A percentile compares a stretch with the other conserved stretches of the same genome.
phyloP scores from a whole-genome alignment of 495 filamentous ascomycete species.

The Podospora sp. region DNA sequence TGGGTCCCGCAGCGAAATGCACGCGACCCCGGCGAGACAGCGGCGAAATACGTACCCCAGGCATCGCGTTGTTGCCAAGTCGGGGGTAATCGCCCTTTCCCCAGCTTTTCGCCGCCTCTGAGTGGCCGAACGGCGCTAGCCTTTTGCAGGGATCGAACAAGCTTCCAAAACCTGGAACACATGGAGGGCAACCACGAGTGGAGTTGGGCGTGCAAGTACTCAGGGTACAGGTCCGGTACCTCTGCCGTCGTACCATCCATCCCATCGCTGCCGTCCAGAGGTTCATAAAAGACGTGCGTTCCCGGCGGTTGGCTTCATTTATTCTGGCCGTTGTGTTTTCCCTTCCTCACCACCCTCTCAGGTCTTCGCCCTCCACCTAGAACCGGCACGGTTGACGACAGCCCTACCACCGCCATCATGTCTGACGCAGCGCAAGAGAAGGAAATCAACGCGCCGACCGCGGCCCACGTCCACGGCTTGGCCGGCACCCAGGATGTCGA shows the following conservation, averaged over 20 bases:
- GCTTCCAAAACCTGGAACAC: constrained; percentile 30
- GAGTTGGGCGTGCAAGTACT: not conserved
- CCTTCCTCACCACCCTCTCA: constrained; percentile 12
- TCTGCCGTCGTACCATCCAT: not conserved
- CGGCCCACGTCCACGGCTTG: constrained; percentile 11
- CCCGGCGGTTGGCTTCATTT: constrained; percentile 14
- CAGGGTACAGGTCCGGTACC: not conserved
- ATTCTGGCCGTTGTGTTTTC: not conserved
- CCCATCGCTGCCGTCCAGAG: not conserved
- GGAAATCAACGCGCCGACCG: constrained; percentile 6
- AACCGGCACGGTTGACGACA: not conserved
- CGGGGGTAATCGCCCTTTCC: constrained; percentile 32
- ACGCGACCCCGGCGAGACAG: constrained; percentile 37
- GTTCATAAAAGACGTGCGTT: constrained; percentile 18
- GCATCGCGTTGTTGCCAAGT: constrained; percentile 33
- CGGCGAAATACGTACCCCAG: constrained; percentile 40
- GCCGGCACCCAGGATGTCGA: constrained; percentile 42
- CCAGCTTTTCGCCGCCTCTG: constrained; percentile 27
- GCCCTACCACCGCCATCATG: constrained; percentile 4
- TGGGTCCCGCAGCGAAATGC: constrained; percentile 20
- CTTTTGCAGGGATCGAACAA: constrained; percentile 22
- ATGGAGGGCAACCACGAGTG: not conserved
- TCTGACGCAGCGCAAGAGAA: constrained; percentile 14
- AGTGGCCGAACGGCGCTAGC: constrained; percentile 26
- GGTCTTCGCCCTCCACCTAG: not conserved